Evolutionary conservation across 1,284 basidiomycete genomes (phyloP).

Genomic region (Anthracocystis panici-leucophaei): DNA sequence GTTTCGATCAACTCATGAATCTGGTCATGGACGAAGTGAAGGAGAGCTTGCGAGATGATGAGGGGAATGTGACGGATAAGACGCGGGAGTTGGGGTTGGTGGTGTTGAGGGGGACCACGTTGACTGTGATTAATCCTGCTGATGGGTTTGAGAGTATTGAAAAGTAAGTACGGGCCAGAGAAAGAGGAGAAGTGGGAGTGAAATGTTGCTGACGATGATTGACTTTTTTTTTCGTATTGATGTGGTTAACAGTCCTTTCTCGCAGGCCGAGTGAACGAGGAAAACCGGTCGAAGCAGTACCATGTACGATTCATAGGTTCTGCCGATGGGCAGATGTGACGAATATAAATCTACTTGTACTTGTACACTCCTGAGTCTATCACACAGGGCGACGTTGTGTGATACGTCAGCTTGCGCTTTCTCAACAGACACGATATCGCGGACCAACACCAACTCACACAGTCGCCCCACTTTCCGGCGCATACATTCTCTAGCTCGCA

Average conservation of each 20-base stretch:
- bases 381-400: background rate
- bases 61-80: constrained; percentile 57
- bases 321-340: background rate
- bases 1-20: constrained; percentile 95
- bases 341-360: constrained; percentile 6
- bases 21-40: constrained; percentile 91
- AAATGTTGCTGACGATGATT: background rate
- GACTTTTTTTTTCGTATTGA: background rate
- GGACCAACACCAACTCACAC: background rate
- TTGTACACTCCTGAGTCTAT: background rate
- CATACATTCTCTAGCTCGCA: background rate
- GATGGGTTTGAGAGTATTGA: constrained; percentile 68
- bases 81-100: constrained; percentile 63
- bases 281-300: background rate
- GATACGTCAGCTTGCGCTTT: background rate
- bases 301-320: background rate
- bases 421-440: background rate
- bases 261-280: constrained; percentile 38
- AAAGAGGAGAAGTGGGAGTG: background rate
- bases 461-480: background rate
- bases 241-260: constrained; percentile 46
- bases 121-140: constrained; percentile 67
- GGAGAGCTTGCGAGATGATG: constrained; percentile 74
- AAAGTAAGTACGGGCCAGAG: constrained; percentile 54
- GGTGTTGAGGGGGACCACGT: constrained; percentile 64